Evolutionary conservation across 225 moss, liverwort and hornwort genomes (phyloP).

Genomic region (Neckera pumila): DNA sequence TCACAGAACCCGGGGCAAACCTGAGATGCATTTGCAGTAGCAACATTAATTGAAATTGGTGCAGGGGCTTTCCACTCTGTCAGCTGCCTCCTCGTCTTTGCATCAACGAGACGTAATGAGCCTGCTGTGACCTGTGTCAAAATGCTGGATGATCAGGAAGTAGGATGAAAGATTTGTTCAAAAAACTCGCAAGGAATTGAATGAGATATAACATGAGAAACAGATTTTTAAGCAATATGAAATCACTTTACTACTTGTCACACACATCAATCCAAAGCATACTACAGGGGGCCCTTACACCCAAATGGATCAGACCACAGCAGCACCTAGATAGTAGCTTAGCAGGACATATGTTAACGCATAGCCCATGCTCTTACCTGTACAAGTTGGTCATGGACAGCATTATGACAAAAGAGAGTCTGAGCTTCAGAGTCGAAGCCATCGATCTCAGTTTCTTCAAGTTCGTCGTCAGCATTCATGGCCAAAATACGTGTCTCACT

Average conservation of each 20-base stretch:
- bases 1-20: slow-evolving; percentile 12
- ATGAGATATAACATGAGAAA: not conserved
- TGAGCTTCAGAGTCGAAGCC: slow-evolving; percentile 98
- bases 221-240: not conserved
- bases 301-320: not conserved
- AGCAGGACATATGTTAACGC: not conserved
- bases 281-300: not conserved
- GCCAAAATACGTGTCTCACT: slow-evolving; percentile 99
- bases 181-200: not conserved
- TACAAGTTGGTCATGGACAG: slow-evolving; percentile 83
- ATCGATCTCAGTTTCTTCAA: slow-evolving; percentile 97
- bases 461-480: slow-evolving; percentile 96
- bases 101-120: slow-evolving; percentile 85
- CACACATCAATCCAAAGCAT: not conserved
- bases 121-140: slow-evolving; percentile 70
- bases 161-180: not conserved
- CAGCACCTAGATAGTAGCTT: not conserved
- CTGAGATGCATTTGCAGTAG: slow-evolving; percentile 94
- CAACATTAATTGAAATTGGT: slow-evolving; percentile 89
- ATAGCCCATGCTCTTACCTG: slow-evolving; percentile 42
- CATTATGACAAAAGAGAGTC: slow-evolving; percentile 95
- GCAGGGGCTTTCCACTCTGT: slow-evolving; percentile 95
- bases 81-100: slow-evolving; percentile 64
- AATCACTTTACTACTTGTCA: not conserved
- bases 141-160: slow-evolving; percentile 1